Percentiles rank a stretch among this genome's conserved stretches.
Evolutionary conservation across 768 basidiomycete genomes (phyloP).

Genomic region (Candolleomyces efflorescens): DNA sequence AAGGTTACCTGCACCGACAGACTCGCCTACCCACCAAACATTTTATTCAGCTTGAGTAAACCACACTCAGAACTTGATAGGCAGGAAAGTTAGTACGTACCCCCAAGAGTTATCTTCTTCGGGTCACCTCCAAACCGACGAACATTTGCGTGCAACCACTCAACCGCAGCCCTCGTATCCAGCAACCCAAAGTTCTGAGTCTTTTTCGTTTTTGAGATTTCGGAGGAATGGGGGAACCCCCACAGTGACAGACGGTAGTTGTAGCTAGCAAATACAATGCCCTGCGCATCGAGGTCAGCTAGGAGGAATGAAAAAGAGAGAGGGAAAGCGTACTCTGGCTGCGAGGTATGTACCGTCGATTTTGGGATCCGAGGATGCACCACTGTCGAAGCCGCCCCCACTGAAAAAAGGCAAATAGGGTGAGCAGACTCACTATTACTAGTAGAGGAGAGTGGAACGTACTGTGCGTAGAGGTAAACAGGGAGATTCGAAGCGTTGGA

Average conservation of each 20-base stretch:
- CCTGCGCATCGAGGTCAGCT: conserved; percentile 12
- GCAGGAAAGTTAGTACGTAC: conserved; percentile 13
- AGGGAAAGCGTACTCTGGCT: conserved; percentile 17
- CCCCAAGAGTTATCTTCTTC: conserved; percentile 39
- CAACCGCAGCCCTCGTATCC: conserved; percentile 43
- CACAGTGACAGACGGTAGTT: conserved; percentile 32
- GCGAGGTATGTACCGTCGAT: conserved; percentile 30
- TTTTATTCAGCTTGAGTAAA: too few relatives aligned
- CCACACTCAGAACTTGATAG: background rate
- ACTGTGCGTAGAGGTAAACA: conserved; percentile 27
- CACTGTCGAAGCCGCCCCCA: conserved; percentile 33
- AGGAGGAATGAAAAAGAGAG: background rate
- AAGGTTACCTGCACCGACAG: conserved; percentile 26
- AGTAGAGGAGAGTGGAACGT: background rate
- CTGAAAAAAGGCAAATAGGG: conserved; percentile 10
- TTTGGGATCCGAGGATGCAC: conserved; percentile 30
- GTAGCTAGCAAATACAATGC: conserved; percentile 29
- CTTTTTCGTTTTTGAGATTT: conserved; percentile 28
- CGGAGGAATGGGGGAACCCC: conserved; percentile 37
- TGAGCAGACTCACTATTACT: background rate
- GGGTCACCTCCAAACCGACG: conserved; percentile 42
- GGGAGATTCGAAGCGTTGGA: conserved; percentile 26
- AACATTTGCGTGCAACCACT: conserved; percentile 41
- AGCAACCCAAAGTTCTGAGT: conserved; percentile 46
- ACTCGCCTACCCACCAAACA: conserved; percentile 21